Base-by-base conservation (phyloP, 208 protist species). In the Jaenimonas drosophilae region DNA sequence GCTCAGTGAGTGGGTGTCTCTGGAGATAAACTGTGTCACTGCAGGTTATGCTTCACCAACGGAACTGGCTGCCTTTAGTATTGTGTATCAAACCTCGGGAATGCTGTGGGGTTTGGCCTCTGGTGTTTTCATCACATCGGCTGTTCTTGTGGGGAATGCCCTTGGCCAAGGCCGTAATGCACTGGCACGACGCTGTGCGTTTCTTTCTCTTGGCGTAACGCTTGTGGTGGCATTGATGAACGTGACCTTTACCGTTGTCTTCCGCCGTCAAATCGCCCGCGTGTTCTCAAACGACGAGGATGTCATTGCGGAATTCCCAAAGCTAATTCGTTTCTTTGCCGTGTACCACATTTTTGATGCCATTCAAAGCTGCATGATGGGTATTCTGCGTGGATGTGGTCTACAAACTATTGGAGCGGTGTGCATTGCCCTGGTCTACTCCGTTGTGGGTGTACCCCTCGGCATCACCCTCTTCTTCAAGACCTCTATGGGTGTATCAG, bases 311-410 rank as follows among this genome's bases (percentile, higher is more conserved):
- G 51, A 76, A 17, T 73, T 70, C 54, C 26, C 43, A 17, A 51
- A 26, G 14, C 38, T 87, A 31, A 51, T 80, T 1, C 49, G 33
- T 0, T 69, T 60, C 39, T 83, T 77, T 40, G 25, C 57, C 1
- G 40, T 74, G 7, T 91, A 83, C 46, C 77, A 91, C 56, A 49
- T 78, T 25, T 77, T 80, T 34, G 82, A 91, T 47, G 57, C 54
- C 26, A 25, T 80, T 9, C 82, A 91, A 51, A 86, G 77, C 40
- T 71, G 57, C 54, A 80, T 91, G 70, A 85, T 87, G 76, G 82
- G 82, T 11, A 59, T 91, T 11, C 45, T 91, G 41, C 74, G 77
- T 14, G 77, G 75, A 4, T 88, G 76, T 39, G 77, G 82, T 9
- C 31, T 70, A 52, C 77, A 91, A 62, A 38, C 59, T 6, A 53